Evolutionary conservation across 2,329 filamentous ascomycete genomes (phyloP).

Genomic region (Microthyrium microscopicum): DNA sequence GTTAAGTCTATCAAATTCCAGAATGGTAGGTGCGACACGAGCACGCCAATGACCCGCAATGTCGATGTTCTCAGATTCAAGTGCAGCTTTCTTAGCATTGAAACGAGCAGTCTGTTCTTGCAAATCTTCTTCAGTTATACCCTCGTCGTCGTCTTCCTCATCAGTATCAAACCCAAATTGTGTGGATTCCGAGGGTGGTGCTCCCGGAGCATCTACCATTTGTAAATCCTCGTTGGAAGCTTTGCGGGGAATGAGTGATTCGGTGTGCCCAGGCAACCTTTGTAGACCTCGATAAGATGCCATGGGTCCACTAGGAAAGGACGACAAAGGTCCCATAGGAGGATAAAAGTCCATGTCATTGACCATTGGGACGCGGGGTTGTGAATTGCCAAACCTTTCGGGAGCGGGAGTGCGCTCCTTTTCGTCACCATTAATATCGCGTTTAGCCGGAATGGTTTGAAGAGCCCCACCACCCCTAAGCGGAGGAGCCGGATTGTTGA

Average conservation of each 20-base stretch:
- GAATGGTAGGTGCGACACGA: conserved; percentile 3
- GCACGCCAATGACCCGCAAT: conserved; percentile 6
- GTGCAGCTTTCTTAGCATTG: conserved; percentile 5
- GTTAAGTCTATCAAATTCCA: no score
- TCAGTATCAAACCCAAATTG: conserved; percentile 2
- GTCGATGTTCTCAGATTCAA: conserved; percentile 8
- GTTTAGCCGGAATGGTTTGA: conserved; percentile 24
- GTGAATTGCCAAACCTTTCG: neutral
- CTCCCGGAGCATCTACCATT: conserved; percentile 1
- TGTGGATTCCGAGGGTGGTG: neutral
- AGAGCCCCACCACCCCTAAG: no score
- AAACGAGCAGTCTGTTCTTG: conserved; percentile 8
- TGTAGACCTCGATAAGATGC: neutral
- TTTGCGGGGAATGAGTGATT: neutral
- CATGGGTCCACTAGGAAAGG: neutral
- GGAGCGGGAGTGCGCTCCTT: conserved; percentile 14
- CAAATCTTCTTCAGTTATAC: conserved; percentile 2
- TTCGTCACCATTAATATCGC: conserved; percentile 27
- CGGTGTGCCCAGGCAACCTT: neutral
- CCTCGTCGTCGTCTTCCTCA: conserved; percentile 6
- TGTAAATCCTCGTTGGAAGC: neutral
- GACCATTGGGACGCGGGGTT: neutral
- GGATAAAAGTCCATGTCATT: neutral
- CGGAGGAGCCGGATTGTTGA: neutral
- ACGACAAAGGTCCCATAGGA: neutral